phyloP scores from a whole-genome alignment of 306 rosid genomes.

The Vigna mungo region DNA sequence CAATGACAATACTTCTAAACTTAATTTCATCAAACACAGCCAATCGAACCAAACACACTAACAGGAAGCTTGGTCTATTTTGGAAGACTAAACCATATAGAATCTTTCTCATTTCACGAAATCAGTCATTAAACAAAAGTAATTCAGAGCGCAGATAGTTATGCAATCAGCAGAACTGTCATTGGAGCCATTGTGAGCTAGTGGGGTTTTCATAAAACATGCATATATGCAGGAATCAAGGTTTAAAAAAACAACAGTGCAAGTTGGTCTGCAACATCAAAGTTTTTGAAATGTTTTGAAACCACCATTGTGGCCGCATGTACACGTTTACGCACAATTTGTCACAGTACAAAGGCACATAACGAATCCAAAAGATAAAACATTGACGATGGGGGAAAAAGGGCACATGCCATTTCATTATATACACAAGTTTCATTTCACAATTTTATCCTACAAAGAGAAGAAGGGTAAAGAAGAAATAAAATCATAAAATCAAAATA shows the following conservation, averaged over 20 bases:
- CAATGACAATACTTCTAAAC: neutral
- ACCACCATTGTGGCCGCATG: neutral
- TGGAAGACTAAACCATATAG: neutral
- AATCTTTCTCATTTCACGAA: neutral
- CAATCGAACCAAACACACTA: neutral
- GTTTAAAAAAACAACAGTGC: neutral
- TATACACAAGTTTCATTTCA: constrained; percentile 63
- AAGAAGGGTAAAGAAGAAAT: constrained; percentile 33
- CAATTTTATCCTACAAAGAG: constrained; percentile 57
- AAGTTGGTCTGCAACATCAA: neutral
- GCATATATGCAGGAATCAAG: neutral
- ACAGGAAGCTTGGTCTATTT: neutral
- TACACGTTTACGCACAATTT: neutral
- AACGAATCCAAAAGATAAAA: neutral
- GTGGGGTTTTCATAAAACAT: constrained; percentile 5
- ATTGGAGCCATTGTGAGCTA: neutral
- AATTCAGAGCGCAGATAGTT: constrained; percentile 1
- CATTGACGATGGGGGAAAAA: neutral
- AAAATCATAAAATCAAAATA: constrained; percentile 52
- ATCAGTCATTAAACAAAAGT: neutral
- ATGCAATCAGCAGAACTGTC: constrained; percentile 10
- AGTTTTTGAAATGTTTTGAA: neutral
- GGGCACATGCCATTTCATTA: constrained; percentile 41
- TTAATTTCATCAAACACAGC: too few species aligned
- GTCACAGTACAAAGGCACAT: neutral